phyloP scores from a whole-genome alignment of 441 rosid species.

The Gossypium lobatum region DNA sequence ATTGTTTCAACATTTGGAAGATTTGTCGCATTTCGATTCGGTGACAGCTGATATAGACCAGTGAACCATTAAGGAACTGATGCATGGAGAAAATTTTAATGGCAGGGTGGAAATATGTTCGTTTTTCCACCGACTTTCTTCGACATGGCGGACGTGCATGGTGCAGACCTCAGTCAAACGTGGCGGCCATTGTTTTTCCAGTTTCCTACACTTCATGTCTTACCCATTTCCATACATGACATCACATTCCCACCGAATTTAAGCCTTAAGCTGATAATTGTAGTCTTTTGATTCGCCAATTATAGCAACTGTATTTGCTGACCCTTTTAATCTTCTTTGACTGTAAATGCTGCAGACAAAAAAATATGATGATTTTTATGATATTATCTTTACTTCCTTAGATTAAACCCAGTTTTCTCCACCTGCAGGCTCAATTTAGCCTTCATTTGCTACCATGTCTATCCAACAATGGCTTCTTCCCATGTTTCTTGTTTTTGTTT shows the following conservation, averaged over 20 bases:
- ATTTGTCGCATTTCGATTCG: too few relatives aligned
- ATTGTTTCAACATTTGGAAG: too few relatives aligned
- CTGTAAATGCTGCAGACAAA: background rate
- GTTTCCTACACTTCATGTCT: background rate
- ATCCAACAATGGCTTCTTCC: conserved; percentile 5
- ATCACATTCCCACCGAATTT: background rate
- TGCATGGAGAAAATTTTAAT: too few relatives aligned
- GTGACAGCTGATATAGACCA: too few relatives aligned
- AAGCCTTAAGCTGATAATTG: background rate
- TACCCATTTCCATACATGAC: too few relatives aligned
- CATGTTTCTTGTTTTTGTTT: conserved; percentile 19
- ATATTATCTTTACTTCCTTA: background rate
- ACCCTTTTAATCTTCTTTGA: background rate
- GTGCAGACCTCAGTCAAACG: conserved; percentile 2
- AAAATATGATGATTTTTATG: background rate
- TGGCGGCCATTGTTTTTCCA: conserved; percentile 17
- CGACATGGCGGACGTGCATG: background rate
- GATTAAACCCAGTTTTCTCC: conserved; percentile 5
- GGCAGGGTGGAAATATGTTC: too few relatives aligned
- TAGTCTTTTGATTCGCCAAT: too few relatives aligned
- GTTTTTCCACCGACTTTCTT: too few relatives aligned
- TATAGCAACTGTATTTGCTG: background rate
- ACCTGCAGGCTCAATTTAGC: background rate
- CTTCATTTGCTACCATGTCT: conserved; percentile 18
- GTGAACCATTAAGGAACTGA: too few relatives aligned